Evolutionary conservation across 106 monocot species (phyloP), one percentile per base, ranked within the genome.

Genomic region (Triglochin maritima): DNA sequence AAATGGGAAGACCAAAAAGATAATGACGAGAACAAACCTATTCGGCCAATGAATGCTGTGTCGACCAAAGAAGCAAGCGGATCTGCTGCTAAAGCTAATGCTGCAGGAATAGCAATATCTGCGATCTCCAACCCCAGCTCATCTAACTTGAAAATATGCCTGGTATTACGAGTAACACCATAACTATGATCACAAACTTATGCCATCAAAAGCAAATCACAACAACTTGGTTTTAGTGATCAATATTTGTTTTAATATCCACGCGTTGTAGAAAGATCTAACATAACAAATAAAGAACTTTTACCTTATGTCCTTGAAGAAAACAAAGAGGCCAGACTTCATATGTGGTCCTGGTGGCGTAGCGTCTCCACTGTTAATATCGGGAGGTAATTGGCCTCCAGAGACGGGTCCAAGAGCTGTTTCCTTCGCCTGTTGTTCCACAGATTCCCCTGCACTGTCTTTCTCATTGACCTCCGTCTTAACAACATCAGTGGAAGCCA

Each of bases 41-140:
- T 60, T 49, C 71, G 76, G 43, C 95, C 95, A 41, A 95, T 74
- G 66, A 95, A 89, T 50, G 90, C 95, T 7, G 95, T 95, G 72
- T 95, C 95, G 6, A 90, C 67, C 3, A 95, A 73, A 55, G 95
- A 95, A 72, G 95, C 95, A 71, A 95, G 77, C 12, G 95, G 95
- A 67, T 95, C 90, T 51, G 90, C 95, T 47, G 90, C 90, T 49
- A 95, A 68, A 63, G 90, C 95, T 69, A 95, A 73, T 49, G 95
- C 80, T 17, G 90, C 95, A 6, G 95, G 95, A 17, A 95, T 72
- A 41, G 90, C 80, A 47, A 95, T 85, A 29, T 78, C 46, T 60
- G 85, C 50, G 57, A 95, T 70, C 77, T 95, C 95, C 44, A 44
- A 62, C 2, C 95, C 95, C 44, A 95, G 75, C 48, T 87, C 87